Percentiles rank a stretch among this genome's conserved stretches.
These are phyloP conservation scores for Penicillium verhagenii DNA, from an alignment of 495 filamentous ascomycete genomes.

Conservation along the genomic window DNA sequence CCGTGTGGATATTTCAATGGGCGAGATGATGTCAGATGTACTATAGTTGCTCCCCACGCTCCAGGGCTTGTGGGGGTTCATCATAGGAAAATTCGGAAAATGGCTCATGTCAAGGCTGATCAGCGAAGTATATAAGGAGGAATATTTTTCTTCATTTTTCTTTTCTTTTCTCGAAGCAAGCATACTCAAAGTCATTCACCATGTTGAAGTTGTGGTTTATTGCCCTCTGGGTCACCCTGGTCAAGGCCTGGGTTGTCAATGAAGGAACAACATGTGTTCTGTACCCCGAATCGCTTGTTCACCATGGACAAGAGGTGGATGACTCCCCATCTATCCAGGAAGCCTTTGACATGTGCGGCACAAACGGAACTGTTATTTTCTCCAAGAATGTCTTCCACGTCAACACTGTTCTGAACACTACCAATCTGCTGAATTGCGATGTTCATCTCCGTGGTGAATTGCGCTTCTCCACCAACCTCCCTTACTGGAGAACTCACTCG, in stretches of 20 bases:
- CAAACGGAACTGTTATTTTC: conserved; percentile 40
- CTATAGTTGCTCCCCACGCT: neutral
- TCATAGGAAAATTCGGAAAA: conserved; percentile 1
- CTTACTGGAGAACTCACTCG: conserved; percentile 45
- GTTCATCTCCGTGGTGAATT: conserved; percentile 39
- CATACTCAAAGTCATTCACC: neutral
- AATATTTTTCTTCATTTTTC: neutral
- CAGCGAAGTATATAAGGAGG: conserved; percentile 1
- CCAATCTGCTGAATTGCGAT: conserved; percentile 37
- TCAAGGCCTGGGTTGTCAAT: conserved; percentile 20
- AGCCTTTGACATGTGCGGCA: conserved; percentile 43
- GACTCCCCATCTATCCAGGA: conserved; percentile 41
- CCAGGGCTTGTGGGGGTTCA: too few species aligned
- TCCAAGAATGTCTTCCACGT: conserved; percentile 36
- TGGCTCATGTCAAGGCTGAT: neutral
- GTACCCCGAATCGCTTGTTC: conserved; percentile 14
- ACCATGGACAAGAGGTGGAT: conserved; percentile 23
- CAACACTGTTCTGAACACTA: conserved; percentile 45
- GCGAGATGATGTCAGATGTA: conserved; percentile 7
- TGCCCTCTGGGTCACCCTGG: conserved; percentile 9
- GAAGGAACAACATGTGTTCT: conserved; percentile 18
- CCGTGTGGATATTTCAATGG: neutral
- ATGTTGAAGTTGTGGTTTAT: conserved; percentile 12
- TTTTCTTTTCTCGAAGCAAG: too few species aligned
- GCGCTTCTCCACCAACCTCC: conserved; percentile 42